Evolutionary conservation across 202 grass and related monocot genomes (phyloP).

Genomic region (Panicum virgatum): DNA sequence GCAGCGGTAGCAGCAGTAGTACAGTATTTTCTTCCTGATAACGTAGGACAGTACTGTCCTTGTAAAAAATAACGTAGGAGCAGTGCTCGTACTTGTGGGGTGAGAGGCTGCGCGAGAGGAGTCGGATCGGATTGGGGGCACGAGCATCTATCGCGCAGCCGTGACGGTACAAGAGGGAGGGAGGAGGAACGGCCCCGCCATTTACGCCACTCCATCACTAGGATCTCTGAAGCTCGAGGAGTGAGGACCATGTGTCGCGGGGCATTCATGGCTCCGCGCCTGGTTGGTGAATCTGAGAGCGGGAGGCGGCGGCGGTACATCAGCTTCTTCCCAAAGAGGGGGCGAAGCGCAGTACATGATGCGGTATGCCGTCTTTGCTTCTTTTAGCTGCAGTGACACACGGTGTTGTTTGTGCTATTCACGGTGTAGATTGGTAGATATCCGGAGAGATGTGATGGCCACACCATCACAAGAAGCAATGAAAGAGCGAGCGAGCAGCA

Average conservation of each 20-base stretch:
- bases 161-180: background rate
- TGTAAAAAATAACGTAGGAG: background rate
- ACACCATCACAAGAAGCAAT: background rate
- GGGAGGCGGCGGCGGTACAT: background rate
- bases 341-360: background rate
- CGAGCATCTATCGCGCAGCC: too few relatives aligned
- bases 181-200: background rate
- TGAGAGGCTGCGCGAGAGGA: background rate
- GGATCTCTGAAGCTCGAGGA: background rate
- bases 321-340: background rate
- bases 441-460: too few relatives aligned
- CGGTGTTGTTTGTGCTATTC: background rate
- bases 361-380: background rate
- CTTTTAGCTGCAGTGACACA: background rate
- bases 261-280: background rate
- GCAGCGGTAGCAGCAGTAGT: background rate
- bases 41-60: background rate
- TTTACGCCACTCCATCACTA: background rate
- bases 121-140: background rate
- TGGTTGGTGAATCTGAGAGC: slow-evolving; percentile 7
- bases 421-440: too few relatives aligned
- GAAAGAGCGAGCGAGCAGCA: too few relatives aligned
- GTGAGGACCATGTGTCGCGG: slow-evolving; percentile 34
- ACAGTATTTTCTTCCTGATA: background rate
- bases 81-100: background rate